Percentiles rank a stretch among this genome's conserved stretches.
Evolutionary conservation across 257 asterid genomes (phyloP).

Genomic region (Solanum bukasovii): DNA sequence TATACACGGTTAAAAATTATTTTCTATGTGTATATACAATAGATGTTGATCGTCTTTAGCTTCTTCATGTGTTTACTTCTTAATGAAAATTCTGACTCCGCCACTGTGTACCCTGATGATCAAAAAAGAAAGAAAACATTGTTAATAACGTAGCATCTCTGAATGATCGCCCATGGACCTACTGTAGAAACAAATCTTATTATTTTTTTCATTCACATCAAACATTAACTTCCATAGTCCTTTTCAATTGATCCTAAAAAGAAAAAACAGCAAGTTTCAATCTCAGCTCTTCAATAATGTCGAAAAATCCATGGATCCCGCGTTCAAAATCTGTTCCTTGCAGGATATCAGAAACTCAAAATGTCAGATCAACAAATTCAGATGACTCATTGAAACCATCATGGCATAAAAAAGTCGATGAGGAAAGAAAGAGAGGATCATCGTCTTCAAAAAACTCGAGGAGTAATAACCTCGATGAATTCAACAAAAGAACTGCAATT

Average conservation of each 20-base stretch:
- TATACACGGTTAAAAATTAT: too few species aligned
- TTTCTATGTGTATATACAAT: too few species aligned
- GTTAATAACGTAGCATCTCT: not conserved
- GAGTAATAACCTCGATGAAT: conserved; percentile 35
- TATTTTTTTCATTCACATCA: not conserved
- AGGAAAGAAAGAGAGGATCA: conserved; percentile 8
- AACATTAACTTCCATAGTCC: not conserved
- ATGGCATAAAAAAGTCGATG: conserved; percentile 28
- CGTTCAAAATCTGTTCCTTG: conserved; percentile 49
- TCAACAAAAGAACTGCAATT: conserved; percentile 29
- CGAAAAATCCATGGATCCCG: conserved; percentile 40
- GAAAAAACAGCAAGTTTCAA: not conserved
- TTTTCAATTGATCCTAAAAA: not conserved
- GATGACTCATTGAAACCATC: conserved; percentile 29
- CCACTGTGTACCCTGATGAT: not conserved
- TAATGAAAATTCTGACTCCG: not conserved
- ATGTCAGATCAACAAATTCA: conserved; percentile 19
- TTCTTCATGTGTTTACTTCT: not conserved
- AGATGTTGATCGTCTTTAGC: not conserved
- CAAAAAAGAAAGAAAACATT: not conserved
- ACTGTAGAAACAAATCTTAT: not conserved
- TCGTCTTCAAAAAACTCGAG: conserved; percentile 13
- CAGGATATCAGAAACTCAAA: conserved; percentile 18
- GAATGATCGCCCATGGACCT: not conserved
- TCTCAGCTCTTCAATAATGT: conserved; percentile 31